Evolutionary conservation across 345 rosid species (phyloP).

Genomic region (Murraya paniculata): DNA sequence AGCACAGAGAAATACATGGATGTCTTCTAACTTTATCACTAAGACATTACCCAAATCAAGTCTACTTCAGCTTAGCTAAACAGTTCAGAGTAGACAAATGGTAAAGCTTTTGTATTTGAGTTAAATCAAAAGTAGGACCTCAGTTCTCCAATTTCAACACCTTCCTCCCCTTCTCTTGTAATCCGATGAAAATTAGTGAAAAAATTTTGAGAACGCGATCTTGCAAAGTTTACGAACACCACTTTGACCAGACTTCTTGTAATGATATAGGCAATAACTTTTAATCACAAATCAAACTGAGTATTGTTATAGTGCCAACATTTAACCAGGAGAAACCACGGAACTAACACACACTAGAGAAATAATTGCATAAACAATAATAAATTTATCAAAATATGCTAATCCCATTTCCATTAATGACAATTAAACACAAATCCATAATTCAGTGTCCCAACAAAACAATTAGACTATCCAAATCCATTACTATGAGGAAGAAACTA

Average conservation of each 20-base stretch:
- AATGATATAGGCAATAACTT: background rate
- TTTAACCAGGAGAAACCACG: background rate
- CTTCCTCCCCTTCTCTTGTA: background rate
- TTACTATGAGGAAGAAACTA: constrained; percentile 42
- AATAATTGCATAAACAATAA: background rate
- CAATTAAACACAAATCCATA: constrained; percentile 1
- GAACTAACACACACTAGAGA: background rate
- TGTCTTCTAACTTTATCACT: background rate
- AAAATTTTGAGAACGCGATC: background rate
- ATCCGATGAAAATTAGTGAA: background rate
- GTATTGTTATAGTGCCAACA: background rate
- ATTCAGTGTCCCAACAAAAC: constrained; percentile 7
- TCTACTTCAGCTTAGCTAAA: background rate
- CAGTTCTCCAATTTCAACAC: background rate
- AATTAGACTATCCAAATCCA: background rate
- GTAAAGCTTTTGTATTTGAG: background rate
- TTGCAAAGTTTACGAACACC: background rate
- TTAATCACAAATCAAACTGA: background rate
- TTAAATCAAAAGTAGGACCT: background rate
- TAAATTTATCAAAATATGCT: background rate
- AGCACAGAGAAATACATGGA: background rate
- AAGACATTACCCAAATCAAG: background rate
- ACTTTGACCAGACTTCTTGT: background rate
- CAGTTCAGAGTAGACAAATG: background rate
- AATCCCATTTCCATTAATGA: constrained; percentile 10